These are phyloP conservation scores for Fraxinus angustifolia DNA, from an alignment of 305 asterid genomes.

Conservation along the genomic window DNA sequence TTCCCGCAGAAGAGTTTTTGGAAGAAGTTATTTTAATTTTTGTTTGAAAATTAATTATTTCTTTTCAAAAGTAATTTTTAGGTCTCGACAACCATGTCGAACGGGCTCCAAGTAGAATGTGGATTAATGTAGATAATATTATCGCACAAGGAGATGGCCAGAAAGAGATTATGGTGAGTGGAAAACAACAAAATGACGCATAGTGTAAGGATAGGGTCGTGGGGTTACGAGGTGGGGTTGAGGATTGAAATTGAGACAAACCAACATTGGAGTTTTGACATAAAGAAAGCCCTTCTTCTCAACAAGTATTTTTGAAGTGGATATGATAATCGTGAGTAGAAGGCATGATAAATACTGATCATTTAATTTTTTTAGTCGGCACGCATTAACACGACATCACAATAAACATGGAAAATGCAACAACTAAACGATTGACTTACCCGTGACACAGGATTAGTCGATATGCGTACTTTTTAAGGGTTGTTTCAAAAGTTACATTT, in stretches of 20 bases:
- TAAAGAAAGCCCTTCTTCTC: background rate
- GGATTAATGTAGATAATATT: background rate
- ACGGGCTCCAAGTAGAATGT: too few relatives aligned
- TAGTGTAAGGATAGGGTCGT: background rate
- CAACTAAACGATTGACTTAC: background rate
- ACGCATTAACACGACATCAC: background rate
- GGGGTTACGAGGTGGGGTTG: background rate
- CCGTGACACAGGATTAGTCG: background rate
- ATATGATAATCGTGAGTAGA: background rate
- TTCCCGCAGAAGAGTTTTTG: too few relatives aligned
- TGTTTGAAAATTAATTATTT: too few relatives aligned
- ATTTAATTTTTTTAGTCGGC: background rate
- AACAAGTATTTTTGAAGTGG: background rate
- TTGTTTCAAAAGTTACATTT: background rate
- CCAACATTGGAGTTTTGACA: background rate
- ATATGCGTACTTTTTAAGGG: background rate
- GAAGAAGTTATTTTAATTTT: too few relatives aligned
- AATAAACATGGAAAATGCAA: too few relatives aligned
- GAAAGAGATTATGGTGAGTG: background rate
- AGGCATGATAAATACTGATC: background rate
- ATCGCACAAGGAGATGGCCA: background rate
- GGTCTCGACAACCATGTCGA: too few relatives aligned
- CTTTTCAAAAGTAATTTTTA: too few relatives aligned
- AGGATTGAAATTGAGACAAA: background rate
- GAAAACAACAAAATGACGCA: background rate